Evolutionary conservation across 2,329 filamentous ascomycete species (phyloP), one percentile per base, ranked within the genome.

Genomic region (Fusarium protoensiforme): DNA sequence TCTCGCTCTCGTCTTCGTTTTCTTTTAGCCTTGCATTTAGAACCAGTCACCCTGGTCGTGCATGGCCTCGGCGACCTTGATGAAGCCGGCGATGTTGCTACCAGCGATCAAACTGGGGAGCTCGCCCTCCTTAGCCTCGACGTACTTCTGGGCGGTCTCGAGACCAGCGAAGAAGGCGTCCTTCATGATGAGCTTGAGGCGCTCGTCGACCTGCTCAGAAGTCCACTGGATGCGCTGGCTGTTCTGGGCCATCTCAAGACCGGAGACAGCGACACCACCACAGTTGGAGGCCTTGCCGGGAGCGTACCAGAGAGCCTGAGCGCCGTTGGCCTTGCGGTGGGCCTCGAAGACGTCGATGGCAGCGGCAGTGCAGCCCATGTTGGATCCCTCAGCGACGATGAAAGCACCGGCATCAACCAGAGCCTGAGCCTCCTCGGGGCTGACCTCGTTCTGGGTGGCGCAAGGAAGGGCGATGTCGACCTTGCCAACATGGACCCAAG

Each of bases 171-270:
- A 88, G 87, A 98, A 99, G 83, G 94, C 96, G 75, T 91, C 89
- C 88, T 96, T 92, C 96, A 99, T 99, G 86, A 98, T 98, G 78
- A 84, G 87, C 89, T 97, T 95, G 80, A 99, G 92, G 86, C 94
- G 94, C 77, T 88, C 86, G 85, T 98, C 96, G 75, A 98, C 96
- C 87, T 98, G 93, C 87, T 98, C 93, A 54, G 88, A 81, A 31
- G 94, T 93, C 96, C 96, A 99, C 80, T 86, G 89, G 75, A 98
- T 88, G 69, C 96, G 92, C 84, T 92, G 86, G 75, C 93, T 96
- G 91, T 99, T 98, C 91, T 99, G 96, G 9, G 96, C 95, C 96
- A 99, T 99, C 90, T 99, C 96, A 51, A 99, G 91, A 78, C 96
- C 96, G 4, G 95, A 98, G 43, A 99, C 96, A 65, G 96, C 96